Percentiles rank a stretch among this genome's conserved stretches.
These are phyloP conservation scores for Bruguiera parviflora DNA, from an alignment of 345 rosid genomes.

Conservation along the genomic window DNA sequence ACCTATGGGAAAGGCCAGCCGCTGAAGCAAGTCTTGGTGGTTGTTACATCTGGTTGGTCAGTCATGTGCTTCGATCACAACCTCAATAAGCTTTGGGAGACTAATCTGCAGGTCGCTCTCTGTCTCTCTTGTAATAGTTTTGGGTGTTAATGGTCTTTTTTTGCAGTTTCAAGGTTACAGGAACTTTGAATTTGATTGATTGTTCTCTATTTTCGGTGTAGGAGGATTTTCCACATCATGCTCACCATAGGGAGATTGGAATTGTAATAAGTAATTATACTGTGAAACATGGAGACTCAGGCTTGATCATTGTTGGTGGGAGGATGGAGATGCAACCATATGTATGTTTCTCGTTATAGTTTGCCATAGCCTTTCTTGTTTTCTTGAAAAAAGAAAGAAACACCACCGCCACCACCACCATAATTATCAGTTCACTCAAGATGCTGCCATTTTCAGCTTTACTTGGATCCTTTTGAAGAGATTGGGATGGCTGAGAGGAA, in stretches of 20 bases:
- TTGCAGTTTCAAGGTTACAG: constrained; percentile 1
- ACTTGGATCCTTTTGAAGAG: constrained; percentile 86
- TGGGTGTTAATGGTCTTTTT: background rate
- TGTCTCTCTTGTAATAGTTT: background rate
- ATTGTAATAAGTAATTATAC: constrained; percentile 33
- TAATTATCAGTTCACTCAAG: background rate
- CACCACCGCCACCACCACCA: no score
- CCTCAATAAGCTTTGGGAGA: constrained; percentile 91
- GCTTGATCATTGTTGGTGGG: background rate
- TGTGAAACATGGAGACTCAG: background rate
- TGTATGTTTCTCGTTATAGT: background rate
- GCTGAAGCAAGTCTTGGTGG: constrained; percentile 89
- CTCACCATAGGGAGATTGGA: constrained; percentile 83
- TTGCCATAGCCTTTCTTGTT: no score
- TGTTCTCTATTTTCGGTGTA: constrained; percentile 14
- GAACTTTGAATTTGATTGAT: background rate
- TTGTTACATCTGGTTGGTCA: constrained; percentile 92
- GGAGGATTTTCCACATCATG: constrained; percentile 93
- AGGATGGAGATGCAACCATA: background rate
- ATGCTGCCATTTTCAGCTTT: constrained; percentile 38
- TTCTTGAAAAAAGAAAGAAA: no score
- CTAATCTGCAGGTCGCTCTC: constrained; percentile 67
- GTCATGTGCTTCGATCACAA: constrained; percentile 98
- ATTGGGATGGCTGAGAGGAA: constrained; percentile 61
- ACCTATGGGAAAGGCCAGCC: constrained; percentile 63